Evolutionary conservation across 2,329 filamentous ascomycete species (phyloP), one percentile per base, ranked within the genome.

Genomic region (Fusarium anguioides): DNA sequence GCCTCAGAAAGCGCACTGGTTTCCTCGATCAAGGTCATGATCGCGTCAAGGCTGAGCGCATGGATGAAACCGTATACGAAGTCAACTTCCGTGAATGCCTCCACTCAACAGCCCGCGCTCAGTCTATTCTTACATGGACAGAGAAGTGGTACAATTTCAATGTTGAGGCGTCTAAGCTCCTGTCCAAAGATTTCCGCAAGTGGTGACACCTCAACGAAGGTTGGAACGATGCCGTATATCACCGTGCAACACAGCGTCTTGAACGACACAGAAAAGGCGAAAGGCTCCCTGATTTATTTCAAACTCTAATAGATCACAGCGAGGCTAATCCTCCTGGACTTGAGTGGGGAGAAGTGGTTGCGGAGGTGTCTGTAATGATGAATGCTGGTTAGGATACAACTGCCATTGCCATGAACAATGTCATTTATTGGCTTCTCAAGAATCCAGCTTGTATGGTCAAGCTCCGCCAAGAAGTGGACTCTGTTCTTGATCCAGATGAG

Each of bases 231-330:
- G 66, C 72, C 8, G 65, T 73, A 3, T 77, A 79, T 49, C 80
- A 82, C 40, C 81, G 81, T 2, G 77, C 82, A 1, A 79, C 75
- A 3, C 40, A 66, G n/a, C 57, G 72, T 8, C 69, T 75, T 3
- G 53, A 57, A 20, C 59, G 69, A 8, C 50, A 72, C 23, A 59
- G 61, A 36, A 66, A 64, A 6, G 85, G 86, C 23, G 86, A 88
- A 73, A 84, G 83, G 60, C 78, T 88, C 0, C 82, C 86, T 41
- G 86, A 89, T 67, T 88, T 89, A 75, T 87, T 89, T 77, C 78
- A 82, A 50, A 79, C 80, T 1, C 72, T 88, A 7, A 85, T 89
- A 83, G 82, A 82, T 11, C 77, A 81, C 47, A 81, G 78, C 51
- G 76, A 79, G 18, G 81, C 76, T 17, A 72, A 74, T 5, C 74